phyloP scores from a whole-genome alignment of 352 stramenopile species.

The Pythium phragmitis region DNA sequence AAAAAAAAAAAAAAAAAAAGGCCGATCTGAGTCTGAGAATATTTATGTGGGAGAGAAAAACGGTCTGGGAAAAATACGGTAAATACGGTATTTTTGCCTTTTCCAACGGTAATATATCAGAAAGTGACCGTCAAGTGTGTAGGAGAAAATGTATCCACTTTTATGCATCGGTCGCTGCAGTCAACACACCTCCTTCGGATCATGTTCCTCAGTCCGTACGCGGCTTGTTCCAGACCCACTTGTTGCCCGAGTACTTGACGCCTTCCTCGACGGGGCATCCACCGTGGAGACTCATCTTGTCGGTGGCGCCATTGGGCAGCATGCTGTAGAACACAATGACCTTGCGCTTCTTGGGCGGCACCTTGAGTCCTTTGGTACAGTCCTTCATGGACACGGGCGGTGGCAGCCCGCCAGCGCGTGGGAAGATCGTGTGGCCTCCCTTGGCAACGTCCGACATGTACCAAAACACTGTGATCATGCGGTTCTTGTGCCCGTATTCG shows the following conservation, averaged over 20 bases:
- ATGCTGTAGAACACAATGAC: slow-evolving; percentile 82
- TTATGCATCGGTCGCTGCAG: too few relatives aligned
- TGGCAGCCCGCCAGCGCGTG: slow-evolving; percentile 44
- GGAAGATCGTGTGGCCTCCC: slow-evolving; percentile 69
- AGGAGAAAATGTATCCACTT: not conserved
- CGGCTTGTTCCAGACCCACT: slow-evolving; percentile 85
- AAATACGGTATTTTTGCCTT: slow-evolving; percentile 1
- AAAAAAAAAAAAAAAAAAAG: too few relatives aligned
- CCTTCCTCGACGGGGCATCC: slow-evolving; percentile 70
- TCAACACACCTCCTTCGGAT: too few relatives aligned
- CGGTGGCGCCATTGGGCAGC: slow-evolving; percentile 52
- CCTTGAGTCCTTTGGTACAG: slow-evolving; percentile 56
- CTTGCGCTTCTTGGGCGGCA: slow-evolving; percentile 67
- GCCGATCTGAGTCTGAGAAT: not conserved
- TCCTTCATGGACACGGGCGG: slow-evolving; percentile 50
- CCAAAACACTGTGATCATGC: slow-evolving; percentile 85
- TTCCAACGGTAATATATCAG: too few relatives aligned
- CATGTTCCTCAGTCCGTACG: too few relatives aligned
- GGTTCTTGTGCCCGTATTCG: slow-evolving; percentile 75
- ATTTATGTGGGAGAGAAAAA: not conserved
- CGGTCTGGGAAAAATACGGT: not conserved
- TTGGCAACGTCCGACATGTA: slow-evolving; percentile 82
- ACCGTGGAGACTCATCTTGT: slow-evolving; percentile 64
- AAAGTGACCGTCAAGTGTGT: too few relatives aligned
- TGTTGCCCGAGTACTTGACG: slow-evolving; percentile 75